These are phyloP conservation scores for Cystobasidium onofrii DNA, from an alignment of 768 basidiomycete species.

Conservation along the genomic window DNA sequence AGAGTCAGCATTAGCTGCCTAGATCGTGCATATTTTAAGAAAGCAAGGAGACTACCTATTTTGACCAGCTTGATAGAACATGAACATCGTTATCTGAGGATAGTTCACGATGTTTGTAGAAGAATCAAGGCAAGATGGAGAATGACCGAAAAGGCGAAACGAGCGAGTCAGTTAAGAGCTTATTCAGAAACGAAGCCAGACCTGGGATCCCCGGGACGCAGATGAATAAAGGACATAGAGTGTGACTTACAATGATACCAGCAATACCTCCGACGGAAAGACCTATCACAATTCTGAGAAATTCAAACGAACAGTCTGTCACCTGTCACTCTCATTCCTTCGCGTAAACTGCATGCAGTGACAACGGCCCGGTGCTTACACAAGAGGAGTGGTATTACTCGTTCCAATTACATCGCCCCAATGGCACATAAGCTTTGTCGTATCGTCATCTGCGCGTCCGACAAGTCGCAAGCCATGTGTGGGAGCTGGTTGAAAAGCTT, in stretches of 20 bases:
- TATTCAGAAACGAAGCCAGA: too few relatives aligned
- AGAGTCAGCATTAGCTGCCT: not conserved
- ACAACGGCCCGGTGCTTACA: not conserved
- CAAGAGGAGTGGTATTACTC: not conserved
- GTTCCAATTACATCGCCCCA: not conserved
- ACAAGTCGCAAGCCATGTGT: not conserved
- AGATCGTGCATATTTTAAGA: not conserved
- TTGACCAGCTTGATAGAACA: constrained; percentile 23
- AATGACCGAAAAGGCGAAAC: too few relatives aligned
- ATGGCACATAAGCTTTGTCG: not conserved
- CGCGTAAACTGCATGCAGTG: not conserved
- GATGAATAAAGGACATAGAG: too few relatives aligned
- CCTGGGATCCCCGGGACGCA: too few relatives aligned
- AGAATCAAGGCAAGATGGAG: too few relatives aligned
- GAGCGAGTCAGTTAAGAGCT: too few relatives aligned
- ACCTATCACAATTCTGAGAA: constrained; percentile 11
- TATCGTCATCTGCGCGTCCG: not conserved
- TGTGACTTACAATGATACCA: constrained; percentile 11
- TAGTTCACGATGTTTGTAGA: too few relatives aligned
- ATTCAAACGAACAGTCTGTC: too few relatives aligned
- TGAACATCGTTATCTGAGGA: constrained; percentile 4
- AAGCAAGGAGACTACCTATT: constrained; percentile 8
- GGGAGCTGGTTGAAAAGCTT: not conserved
- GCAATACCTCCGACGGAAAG: not conserved
- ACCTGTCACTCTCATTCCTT: too few relatives aligned